Conservation (phyloP, 495 filamentous ascomycete genomes). For the Aspergillus funiculosus region DNA sequence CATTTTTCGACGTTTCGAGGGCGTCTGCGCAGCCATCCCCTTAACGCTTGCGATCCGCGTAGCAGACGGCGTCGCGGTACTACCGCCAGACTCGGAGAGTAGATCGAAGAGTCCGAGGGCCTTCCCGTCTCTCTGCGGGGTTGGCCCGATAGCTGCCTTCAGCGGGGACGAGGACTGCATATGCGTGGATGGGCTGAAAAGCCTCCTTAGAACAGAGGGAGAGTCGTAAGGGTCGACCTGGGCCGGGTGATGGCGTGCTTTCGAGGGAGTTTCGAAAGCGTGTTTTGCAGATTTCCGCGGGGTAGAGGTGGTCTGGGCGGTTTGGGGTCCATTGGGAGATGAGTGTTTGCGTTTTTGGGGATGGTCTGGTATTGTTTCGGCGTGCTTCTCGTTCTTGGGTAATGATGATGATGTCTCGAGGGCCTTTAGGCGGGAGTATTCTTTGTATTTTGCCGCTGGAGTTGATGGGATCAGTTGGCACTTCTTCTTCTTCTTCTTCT, state of each 20-base stretch:
- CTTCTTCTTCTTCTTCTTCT: too few species aligned
- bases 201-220: slow-evolving; percentile 49
- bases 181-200: slow-evolving; percentile 55
- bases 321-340: slow-evolving; percentile 25
- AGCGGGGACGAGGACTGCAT: slow-evolving; percentile 29
- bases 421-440: slow-evolving; percentile 71
- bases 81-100: slow-evolving; percentile 55
- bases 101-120: slow-evolving; percentile 90
- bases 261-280: slow-evolving; percentile 43
- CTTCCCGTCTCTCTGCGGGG: slow-evolving; percentile 83
- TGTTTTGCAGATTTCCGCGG: slow-evolving; percentile 34
- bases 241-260: slow-evolving; percentile 39
- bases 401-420: slow-evolving; percentile 33
- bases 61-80: slow-evolving; percentile 37
- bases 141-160: slow-evolving; percentile 64
- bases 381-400: slow-evolving; percentile 28
- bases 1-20: slow-evolving; percentile 31
- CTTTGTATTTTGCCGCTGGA: slow-evolving; percentile 82
- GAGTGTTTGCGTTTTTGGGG: slow-evolving; percentile 40
- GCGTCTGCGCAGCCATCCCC: slow-evolving; percentile 37
- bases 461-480: neutral
- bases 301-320: slow-evolving; percentile 14
- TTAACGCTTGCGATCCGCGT: slow-evolving; percentile 27
- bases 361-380: slow-evolving; percentile 14
- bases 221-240: slow-evolving; percentile 53